Percentiles rank a stretch among this genome's conserved stretches.
These are phyloP conservation scores for Ceratobasidium sp. DNA, from an alignment of 1,284 basidiomycete species.

Conservation along the genomic window DNA sequence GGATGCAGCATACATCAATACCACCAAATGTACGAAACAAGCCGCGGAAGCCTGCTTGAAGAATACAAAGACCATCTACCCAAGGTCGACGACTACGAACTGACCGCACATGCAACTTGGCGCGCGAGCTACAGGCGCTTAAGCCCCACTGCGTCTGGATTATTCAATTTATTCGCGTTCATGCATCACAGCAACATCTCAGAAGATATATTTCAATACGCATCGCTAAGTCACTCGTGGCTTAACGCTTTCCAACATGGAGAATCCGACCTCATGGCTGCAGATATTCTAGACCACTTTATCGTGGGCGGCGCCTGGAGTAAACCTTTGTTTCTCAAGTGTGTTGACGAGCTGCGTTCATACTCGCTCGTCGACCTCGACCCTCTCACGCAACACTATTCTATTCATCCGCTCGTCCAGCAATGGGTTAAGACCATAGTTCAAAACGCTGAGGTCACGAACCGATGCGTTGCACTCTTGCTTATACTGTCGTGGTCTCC, in stretches of 20 bases:
- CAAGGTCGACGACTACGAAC: not conserved
- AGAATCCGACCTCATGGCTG: no score
- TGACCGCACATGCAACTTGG: conserved; percentile 8
- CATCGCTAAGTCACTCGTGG: not conserved
- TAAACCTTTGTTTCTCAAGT: not conserved
- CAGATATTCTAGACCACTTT: not conserved
- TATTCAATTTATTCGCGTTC: conserved; percentile 18
- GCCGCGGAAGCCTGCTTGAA: not conserved
- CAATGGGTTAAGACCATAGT: not conserved
- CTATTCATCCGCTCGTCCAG: conserved; percentile 9
- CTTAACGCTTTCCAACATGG: not conserved
- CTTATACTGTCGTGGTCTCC: no score
- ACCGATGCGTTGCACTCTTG: not conserved
- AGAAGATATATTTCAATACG: conserved; percentile 7
- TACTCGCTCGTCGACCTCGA: conserved; percentile 15
- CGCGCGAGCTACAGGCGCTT: not conserved
- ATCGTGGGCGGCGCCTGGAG: not conserved
- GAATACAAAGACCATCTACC: not conserved
- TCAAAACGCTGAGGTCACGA: not conserved
- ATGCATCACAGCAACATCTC: conserved; percentile 29
- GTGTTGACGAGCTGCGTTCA: not conserved
- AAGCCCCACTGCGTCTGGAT: not conserved
- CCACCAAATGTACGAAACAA: not conserved
- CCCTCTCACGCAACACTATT: not conserved
- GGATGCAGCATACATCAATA: not conserved